A percentile compares a stretch with the other conserved stretches of the same genome.
Conservation (phyloP, 805 yeast genomes). For the Saitoella complicata region DNA sequence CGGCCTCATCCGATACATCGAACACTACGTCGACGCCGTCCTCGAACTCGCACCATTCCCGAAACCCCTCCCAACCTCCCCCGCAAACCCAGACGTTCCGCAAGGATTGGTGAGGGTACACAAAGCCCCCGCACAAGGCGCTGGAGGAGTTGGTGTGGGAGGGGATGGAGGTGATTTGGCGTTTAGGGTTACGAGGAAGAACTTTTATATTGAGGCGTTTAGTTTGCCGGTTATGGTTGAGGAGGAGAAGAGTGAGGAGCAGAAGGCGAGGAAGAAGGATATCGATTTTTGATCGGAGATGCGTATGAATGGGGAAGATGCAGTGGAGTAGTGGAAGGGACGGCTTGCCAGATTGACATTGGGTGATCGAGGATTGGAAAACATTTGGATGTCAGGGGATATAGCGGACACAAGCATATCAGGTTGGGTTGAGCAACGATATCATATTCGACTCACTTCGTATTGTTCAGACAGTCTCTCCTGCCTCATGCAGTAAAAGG, state of each 20-base stretch:
- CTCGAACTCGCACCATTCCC: constrained; percentile 61
- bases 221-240: constrained; percentile 1
- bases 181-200: constrained; percentile 1
- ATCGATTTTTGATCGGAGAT: no score
- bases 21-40: constrained; percentile 47
- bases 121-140: background rate
- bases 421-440: no score
- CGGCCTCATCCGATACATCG: constrained; percentile 34
- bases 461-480: no score
- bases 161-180: constrained; percentile 3
- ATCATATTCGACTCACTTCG: no score
- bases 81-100: background rate
- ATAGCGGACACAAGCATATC: no score
- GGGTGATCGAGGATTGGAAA: no score
- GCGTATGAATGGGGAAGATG: no score
- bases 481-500: no score
- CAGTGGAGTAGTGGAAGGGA: no score
- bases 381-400: no score
- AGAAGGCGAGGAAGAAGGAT: background rate
- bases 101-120: constrained; percentile 1
- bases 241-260: background rate
- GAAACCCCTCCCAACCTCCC: background rate
- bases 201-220: constrained; percentile 1
- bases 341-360: no score
- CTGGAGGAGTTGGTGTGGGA: no score